Base-by-base conservation (phyloP, 371 early-diverging fungal species). In the Coemansia sp. region DNA sequence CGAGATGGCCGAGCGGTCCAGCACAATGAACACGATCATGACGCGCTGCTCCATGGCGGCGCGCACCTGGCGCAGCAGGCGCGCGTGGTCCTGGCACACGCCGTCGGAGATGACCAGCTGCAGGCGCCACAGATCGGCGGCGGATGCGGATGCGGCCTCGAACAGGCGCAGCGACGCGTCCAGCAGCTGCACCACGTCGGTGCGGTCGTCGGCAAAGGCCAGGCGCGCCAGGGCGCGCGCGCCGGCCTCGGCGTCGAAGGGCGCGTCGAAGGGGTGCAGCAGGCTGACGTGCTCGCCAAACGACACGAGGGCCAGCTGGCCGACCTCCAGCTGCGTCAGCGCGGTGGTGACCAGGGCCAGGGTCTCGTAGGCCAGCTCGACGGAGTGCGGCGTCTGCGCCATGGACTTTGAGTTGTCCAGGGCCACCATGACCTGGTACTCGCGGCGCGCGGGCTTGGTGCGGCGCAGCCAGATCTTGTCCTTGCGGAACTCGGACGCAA, bases 401-500 rank as follows among this genome's bases (percentile, higher is more conserved):
- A 99, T 99, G 42, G 95, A 95, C 65, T 91, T 91, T 63, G 97
- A 97, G 79, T 99, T 99, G 79, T 99, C 99, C 48, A 99, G 89
- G 14, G 99, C 91, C 20, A 99, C 84, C 88, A 99, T 88, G 35
- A 99, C 91, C 76, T 97, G 95, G 82, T 99, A 99, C 58, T 94
- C 91, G 57, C 98, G 89, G 71, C 98, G 95, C 66, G 91, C 90
- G n/a, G 94, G 96, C 77, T 95, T 96, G 45, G 95, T 98, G 55
- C 99, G 90, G 48, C 98, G 90, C 75, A 99, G 82, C 99, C 99
- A 99, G 65, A 99, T 99, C 85, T 98, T 98, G 83, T 99, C 99
- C 83, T 96, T 99, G 83, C 94, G 94, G 84, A 93, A 99, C 75
- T 97, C 93, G 69, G 92, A 91, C 26, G 99, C 99, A 78, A 99